Evolutionary conservation across 805 yeast genomes (phyloP), one percentile per base, ranked within the genome.

Genomic region (Saccharomycopsis fermentans): DNA sequence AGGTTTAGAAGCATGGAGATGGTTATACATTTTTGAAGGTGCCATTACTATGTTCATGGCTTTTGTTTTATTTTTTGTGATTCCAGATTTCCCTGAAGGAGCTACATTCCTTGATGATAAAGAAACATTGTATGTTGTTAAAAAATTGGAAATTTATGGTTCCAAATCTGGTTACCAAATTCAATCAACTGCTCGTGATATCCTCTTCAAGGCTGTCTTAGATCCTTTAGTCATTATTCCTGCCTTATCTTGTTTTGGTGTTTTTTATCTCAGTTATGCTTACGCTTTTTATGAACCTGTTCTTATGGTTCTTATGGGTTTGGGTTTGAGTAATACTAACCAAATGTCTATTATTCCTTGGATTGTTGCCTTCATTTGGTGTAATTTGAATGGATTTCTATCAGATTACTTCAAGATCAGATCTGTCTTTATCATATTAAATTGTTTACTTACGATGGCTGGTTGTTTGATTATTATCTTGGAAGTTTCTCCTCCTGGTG

Each of bases 221-320:
- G 90, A 85, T 66, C 78, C 81, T 67, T 70, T 80, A 62, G 69
- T 84, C 37, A 79, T 81, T 74, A 60, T 80, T 50, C 77, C 82
- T 21, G 86, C 84, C 1, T 68, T 84, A 61, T 75, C 76, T 63
- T 85, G 84, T 71, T 84, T 85, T 68, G 82, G 84, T 34, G 73
- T 80, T 56, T 78, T 85, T 65, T 79, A 84, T 59, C 87, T 89
- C n/a, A 77, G 87, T 21, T 85, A 85, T 65, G 86, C 88, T 37
- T 84, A 84, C 65, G 89, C 90, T n/a, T 84, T 81, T 69, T 85
- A 85, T 67, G 84, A 89, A 19, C 83, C 88, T 52, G 76, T 85
- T 34, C 83, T 84, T 66, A 82, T 84, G 68, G 73, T 72, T 54
- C 70, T 77, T 47, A 73, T 85, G 72, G 84, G 86, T 24, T 80